Percentiles rank a stretch among this genome's conserved stretches.
These are phyloP conservation scores for Penicillium steckii DNA, from an alignment of 495 filamentous ascomycete species.

Conservation along the genomic window DNA sequence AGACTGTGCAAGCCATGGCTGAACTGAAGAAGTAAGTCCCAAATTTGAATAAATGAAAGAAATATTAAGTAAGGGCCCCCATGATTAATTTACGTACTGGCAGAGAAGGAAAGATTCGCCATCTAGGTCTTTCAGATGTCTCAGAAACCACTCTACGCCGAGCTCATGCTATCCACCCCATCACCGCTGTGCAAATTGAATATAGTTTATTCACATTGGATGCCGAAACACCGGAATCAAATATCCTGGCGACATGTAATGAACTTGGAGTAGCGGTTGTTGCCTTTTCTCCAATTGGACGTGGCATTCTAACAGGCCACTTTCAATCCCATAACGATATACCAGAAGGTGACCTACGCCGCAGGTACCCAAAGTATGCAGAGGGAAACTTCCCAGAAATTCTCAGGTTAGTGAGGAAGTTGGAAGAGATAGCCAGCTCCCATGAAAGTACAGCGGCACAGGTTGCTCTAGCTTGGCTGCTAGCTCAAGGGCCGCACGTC, in stretches of 20 bases:
- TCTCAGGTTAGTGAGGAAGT: slow-evolving; percentile 36
- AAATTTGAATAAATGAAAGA: no score
- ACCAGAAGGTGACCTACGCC: slow-evolving; percentile 35
- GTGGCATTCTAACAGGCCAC: slow-evolving; percentile 53
- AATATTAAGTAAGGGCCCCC: no score
- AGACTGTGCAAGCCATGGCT: slow-evolving; percentile 60
- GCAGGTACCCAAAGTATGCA: slow-evolving; percentile 41
- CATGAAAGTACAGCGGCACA: slow-evolving; percentile 48
- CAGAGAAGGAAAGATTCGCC: slow-evolving; percentile 55
- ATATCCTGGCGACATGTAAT: slow-evolving; percentile 50
- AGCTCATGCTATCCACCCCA: slow-evolving; percentile 58
- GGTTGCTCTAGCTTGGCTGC: slow-evolving; percentile 52
- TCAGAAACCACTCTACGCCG: slow-evolving; percentile 55
- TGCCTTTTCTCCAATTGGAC: slow-evolving; percentile 60
- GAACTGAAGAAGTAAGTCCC: slow-evolving; percentile 52
- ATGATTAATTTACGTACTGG: no score
- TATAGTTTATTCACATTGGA: slow-evolving; percentile 58
- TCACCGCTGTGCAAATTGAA: slow-evolving; percentile 61
- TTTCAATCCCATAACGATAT: slow-evolving; percentile 45
- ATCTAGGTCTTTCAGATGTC: slow-evolving; percentile 55
- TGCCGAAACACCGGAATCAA: slow-evolving; percentile 48
- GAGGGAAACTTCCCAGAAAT: slow-evolving; percentile 51
- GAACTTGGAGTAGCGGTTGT: slow-evolving; percentile 61
- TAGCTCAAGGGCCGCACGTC: slow-evolving; percentile 52
- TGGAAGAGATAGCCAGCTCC: slow-evolving; percentile 40